Evolutionary conservation across 2,329 filamentous ascomycete species (phyloP), one percentile per base, ranked within the genome.

Genomic region (Dothiorella sarmentorum): DNA sequence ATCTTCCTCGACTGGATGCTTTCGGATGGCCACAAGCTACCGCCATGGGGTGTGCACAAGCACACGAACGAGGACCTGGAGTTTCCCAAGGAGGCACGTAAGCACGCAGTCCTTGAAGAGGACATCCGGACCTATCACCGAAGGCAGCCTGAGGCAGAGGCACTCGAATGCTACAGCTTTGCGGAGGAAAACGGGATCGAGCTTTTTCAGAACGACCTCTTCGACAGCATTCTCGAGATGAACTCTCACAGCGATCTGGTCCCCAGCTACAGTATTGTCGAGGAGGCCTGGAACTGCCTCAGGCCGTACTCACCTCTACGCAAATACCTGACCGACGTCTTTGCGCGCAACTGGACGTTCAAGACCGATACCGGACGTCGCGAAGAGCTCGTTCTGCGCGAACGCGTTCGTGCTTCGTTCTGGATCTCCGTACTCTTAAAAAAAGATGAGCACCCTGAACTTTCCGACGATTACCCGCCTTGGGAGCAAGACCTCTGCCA

Each of bases 161-260:
- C 45, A 6, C 22, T 58, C 10, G 56, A 52, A 3, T 47, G 43
- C 27, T 58, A 58, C 15, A 58, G 52, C 26, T 58, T 58, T n/a
- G 56, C 44, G 10, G 7, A 42, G 7, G 10, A 51, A 1, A 52
- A 52, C 37, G 18, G 40, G 1, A 58, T 58, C 17, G 44, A 45
- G 10, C 44, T 18, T 5, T 52, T 51, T 20, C 27, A 27, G 43
- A 58, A 58, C 20, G 56, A 58, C 15, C 44, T 35, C n/a, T 52
- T 58, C 18, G 56, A 58, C 26, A 35, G 44, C 45, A 33, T 58
- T 9, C 27, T 22, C 11, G 56, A 51, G 27, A 35, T 52, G 38
- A 43, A 44, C 10, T 18, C 26, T 0, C 11, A 24, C 18, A 26
- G 27, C n/a, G 4, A 26, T 26, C 20, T 44, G 2, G 37, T 56